Base-by-base conservation (phyloP, 352 stramenopile genomes). In the Globisporangium splendens region DNA sequence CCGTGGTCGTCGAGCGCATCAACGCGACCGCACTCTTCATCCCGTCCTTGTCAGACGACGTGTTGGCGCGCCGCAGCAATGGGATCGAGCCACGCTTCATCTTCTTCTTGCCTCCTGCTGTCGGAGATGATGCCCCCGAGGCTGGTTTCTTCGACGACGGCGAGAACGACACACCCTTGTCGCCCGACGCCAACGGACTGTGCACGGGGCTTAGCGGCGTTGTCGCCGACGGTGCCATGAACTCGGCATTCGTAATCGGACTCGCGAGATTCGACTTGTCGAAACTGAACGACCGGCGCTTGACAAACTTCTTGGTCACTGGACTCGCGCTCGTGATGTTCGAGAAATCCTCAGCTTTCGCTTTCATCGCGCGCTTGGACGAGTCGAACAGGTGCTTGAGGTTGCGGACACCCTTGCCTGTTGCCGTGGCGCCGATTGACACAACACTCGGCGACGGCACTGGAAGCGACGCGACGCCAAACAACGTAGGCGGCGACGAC, bases 211-310 rank as follows among this genome's bases (percentile, higher is more conserved):
- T 35, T 8, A 35, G 28, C 28, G 28, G 28, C 28, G 28, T 35
- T 10, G 28, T 35, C 5, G 24, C 24, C 24, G 24, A 31, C 24
- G 5, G 42, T 15, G 76, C 24, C 22, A 48, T 52, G 22, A 69
- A 58, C 33, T 68, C 49, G 8, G 61, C 54, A 6, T 69, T 65
- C 21, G 61, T 50, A 6, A 70, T 65, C 21, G 70, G 70, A 54
- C 65, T 77, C 8, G 64, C 48, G 11, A 66, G 48, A 12, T 65
- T 63, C 7, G 67, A 60, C 52, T 78, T 81, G 48, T 79, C 71
- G 46, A 78, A 71, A 44, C 69, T 82, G 24, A 65, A 77, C 1
- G 69, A 83, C 33, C 73, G 62, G 33, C 62, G 69, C 68, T 74
- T 81, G 39, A 70, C 24, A 11, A 79, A 22, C 22, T 62, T 54